These are phyloP conservation scores for Ceriops zippeliana DNA, from an alignment of 345 rosid genomes.

Conservation along the genomic window DNA sequence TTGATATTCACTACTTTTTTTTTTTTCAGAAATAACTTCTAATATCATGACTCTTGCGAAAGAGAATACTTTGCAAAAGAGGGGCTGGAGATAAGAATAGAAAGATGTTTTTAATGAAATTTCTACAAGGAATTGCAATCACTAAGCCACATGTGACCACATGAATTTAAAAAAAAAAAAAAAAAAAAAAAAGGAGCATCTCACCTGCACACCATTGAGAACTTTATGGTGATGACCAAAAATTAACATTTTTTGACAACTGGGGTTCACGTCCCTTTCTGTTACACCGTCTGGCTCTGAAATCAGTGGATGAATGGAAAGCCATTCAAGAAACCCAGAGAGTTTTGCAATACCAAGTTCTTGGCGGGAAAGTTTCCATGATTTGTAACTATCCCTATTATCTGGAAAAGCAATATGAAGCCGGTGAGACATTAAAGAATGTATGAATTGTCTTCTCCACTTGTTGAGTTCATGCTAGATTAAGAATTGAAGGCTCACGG, in stretches of 20 bases:
- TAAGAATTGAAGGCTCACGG: no score
- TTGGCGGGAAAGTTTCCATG: constrained; percentile 55
- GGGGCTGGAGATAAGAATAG: no score
- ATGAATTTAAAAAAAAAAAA: not conserved
- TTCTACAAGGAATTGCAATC: no score
- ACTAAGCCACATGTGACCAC: no score
- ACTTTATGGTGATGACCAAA: constrained; percentile 97
- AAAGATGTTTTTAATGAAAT: no score
- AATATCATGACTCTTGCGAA: no score
- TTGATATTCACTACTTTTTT: no score
- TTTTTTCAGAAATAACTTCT: no score
- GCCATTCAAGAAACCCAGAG: constrained; percentile 76
- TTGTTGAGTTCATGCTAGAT: no score
- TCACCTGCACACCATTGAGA: constrained; percentile 87
- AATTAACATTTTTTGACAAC: constrained; percentile 71
- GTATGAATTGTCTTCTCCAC: constrained; percentile 2
- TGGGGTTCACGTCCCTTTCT: constrained; percentile 39
- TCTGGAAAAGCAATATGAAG: constrained; percentile 34
- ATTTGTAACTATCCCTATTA: constrained; percentile 25
- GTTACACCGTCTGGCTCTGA: constrained; percentile 41
- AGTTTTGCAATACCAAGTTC: constrained; percentile 97
- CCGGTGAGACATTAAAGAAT: not conserved
- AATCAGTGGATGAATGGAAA: constrained; percentile 70
- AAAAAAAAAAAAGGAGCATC: constrained; percentile 9
- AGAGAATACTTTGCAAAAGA: no score